Conservation (phyloP, 192 early-diverging fungal species). For the Coemansia sp. region DNA sequence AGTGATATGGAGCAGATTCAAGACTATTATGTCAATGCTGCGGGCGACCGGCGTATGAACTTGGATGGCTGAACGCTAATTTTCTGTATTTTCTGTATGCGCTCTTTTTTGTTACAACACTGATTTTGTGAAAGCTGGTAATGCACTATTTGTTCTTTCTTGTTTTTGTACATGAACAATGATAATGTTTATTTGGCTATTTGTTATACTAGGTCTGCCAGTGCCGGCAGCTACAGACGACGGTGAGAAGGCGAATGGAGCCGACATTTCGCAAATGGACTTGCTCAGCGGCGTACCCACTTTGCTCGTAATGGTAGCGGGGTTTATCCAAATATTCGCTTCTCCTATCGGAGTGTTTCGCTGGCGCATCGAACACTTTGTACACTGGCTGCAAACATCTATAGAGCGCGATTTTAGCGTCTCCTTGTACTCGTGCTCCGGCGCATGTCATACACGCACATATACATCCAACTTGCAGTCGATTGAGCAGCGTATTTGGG, state of each 20-base stretch:
- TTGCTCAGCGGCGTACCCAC: constrained; percentile 22
- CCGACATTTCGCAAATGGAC: constrained; percentile 25
- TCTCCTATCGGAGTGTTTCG: constrained; percentile 13
- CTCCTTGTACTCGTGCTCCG: constrained; percentile 14
- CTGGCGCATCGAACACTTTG: constrained; percentile 10
- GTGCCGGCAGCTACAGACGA: neutral
- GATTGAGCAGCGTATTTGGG: constrained; percentile 13
- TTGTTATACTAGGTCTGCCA: neutral
- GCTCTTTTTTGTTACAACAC: neutral
- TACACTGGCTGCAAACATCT: constrained; percentile 13
- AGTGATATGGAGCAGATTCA: constrained; percentile 58
- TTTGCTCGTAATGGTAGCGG: constrained; percentile 4
- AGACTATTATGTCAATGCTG: constrained; percentile 55
- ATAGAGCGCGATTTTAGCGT: constrained; percentile 30
- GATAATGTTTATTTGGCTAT: neutral
- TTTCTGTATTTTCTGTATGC: neutral
- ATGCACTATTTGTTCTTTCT: neutral
- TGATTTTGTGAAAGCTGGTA: neutral
- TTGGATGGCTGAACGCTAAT: constrained; percentile 32
- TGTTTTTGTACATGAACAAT: neutral
- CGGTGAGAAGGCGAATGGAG: neutral
- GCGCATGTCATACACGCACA: constrained; percentile 17
- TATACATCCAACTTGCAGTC: constrained; percentile 18
- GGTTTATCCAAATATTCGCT: constrained; percentile 24
- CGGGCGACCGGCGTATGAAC: constrained; percentile 52